Evolutionary conservation across 2,329 filamentous ascomycete genomes (phyloP), one percentile per base, ranked within the genome.

Genomic region (Cladosporium colombiae): DNA sequence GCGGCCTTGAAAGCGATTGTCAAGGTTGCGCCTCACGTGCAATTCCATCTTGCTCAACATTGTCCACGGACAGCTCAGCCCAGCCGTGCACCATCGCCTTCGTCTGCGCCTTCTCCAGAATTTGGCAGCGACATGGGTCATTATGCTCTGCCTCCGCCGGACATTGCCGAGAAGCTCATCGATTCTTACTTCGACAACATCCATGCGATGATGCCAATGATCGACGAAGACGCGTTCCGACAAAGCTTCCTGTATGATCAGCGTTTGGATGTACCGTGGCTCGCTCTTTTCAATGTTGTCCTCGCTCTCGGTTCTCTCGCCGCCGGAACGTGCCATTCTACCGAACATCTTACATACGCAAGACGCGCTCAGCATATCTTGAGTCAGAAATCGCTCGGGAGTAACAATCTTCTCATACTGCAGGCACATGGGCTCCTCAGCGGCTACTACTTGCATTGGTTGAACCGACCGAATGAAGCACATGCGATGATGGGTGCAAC

Each of bases 101-200:
- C 59, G n/a, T 44, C 59, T 8, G 1, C 77, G 78, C 49, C 69
- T 76, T 25, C 65, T 65, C 25, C 52, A 65, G 8, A 73, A 71
- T 62, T 69, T 73, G 67, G 31, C 60, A 21, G 53, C n/a, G 56
- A 44, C n/a, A 18, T 23, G 14, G 37, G 27, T 8, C 35, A 11
- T n/a, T 46, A 18, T 8, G 44, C 49, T 21, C 10, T 65, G 40
- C 67, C 67, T 5, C 62, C 67, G 18, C 55, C 67, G 10, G 68
- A 70, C 18, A 40, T 69, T 18, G 67, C 66, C 8, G 65, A 68
- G 16, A n/a, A 44, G 3, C 59, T 68, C 23, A 66, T 70, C n/a
- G 67, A 70, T 14, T 59, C 68, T 3, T 70, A 70, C 18, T 70
- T 70, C 56, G 56, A 40, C 18, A 60, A 66, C 18, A 62, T 70